Conservation (phyloP, 2,329 filamentous ascomycete genomes). For the Aphanocladium album region DNA sequence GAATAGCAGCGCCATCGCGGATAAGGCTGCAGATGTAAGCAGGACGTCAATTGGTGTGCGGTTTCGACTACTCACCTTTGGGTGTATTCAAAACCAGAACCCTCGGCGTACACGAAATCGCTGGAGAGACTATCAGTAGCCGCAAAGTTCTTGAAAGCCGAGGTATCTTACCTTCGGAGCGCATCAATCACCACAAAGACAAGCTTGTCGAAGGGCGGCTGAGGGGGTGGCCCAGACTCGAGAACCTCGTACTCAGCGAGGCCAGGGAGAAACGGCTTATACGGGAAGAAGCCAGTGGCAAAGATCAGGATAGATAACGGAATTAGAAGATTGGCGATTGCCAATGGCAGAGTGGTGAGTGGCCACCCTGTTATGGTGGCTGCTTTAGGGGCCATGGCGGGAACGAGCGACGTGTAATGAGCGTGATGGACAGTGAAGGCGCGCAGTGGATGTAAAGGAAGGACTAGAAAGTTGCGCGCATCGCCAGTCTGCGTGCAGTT, state of each 20-base stretch:
- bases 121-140: constrained; percentile 38
- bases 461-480: not conserved
- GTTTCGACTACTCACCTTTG: constrained; percentile 62
- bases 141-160: not conserved
- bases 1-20: constrained; percentile 73
- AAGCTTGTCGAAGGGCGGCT: constrained; percentile 77
- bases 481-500: not conserved
- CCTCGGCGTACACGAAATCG: constrained; percentile 83
- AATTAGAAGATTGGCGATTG: constrained; percentile 70
- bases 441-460: not conserved
- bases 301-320: constrained; percentile 72
- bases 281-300: constrained; percentile 91
- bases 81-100: constrained; percentile 80
- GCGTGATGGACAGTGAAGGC: not conserved
- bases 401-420: constrained; percentile 9
- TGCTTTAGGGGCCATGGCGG: not conserved
- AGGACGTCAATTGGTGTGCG: not conserved
- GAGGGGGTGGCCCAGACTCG: constrained; percentile 51
- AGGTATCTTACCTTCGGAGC: constrained; percentile 62
- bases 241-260: constrained; percentile 63
- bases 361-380: constrained; percentile 17
- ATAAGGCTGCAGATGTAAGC: constrained; percentile 61
- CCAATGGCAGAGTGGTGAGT: constrained; percentile 42
- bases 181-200: constrained; percentile 99
- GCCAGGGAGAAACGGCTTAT: constrained; percentile 88